Percentiles rank a stretch among this genome's conserved stretches.
These are phyloP conservation scores for Suhomyces guaymorum DNA, from an alignment of 1,139 yeast genomes.

Conservation along the genomic window DNA sequence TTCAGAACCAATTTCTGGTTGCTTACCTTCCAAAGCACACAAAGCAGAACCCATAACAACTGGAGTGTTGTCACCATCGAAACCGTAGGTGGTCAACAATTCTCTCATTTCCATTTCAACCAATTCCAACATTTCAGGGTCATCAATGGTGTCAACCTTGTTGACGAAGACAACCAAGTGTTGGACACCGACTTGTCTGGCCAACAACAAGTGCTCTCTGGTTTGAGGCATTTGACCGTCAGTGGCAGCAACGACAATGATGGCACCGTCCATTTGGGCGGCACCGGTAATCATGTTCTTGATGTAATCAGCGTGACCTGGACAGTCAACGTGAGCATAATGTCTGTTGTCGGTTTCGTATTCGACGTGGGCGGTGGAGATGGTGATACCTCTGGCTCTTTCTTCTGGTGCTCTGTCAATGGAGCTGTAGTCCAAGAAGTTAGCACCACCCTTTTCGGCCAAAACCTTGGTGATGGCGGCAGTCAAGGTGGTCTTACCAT, in stretches of 20 bases:
- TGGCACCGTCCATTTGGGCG: slow-evolving; percentile 99
- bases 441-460: slow-evolving; percentile 86
- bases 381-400: slow-evolving; percentile 99
- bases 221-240: slow-evolving; percentile 99
- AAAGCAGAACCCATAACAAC: slow-evolving; percentile 98
- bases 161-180: slow-evolving; percentile 95
- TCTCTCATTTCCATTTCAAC: slow-evolving; percentile 99
- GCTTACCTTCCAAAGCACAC: slow-evolving; percentile 86
- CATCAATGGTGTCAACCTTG: slow-evolving; percentile 97
- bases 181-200: slow-evolving; percentile 99
- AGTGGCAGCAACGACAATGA: slow-evolving; percentile 97
- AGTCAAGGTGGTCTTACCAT: slow-evolving; percentile 96
- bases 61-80: slow-evolving; percentile 98
- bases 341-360: slow-evolving; percentile 48
- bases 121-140: slow-evolving; percentile 98
- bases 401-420: slow-evolving; percentile 99
- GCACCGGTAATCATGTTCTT: slow-evolving; percentile 99
- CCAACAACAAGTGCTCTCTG: slow-evolving; percentile 95
- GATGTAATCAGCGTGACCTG: slow-evolving; percentile 98
- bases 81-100: slow-evolving; percentile 83
- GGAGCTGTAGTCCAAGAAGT: slow-evolving; percentile 86
- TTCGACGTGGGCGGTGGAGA: slow-evolving; percentile 96
- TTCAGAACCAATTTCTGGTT: slow-evolving; percentile 90
- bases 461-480: slow-evolving; percentile 98
- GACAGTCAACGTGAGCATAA: slow-evolving; percentile 47